Base-by-base conservation (phyloP, 352 stramenopile species). In the Globisporangium barbulae region DNA sequence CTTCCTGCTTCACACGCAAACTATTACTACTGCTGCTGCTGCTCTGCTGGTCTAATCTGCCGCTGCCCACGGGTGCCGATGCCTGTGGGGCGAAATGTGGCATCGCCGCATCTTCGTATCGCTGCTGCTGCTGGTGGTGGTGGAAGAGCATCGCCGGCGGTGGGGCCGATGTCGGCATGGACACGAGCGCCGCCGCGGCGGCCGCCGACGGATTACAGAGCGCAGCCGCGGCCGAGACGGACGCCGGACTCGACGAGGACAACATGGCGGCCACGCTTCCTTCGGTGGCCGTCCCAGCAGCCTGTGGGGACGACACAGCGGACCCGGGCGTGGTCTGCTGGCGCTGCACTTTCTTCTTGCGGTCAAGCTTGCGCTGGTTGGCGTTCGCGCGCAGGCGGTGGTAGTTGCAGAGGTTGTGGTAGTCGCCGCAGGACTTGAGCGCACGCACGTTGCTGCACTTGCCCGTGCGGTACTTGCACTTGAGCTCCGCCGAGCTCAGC, bases 351-450 rank as follows among this genome's bases (percentile, higher is more conserved):
- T 88, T 93, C 69, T 91, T 93, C 81, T 91, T 93, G 60, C 82
- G 80, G 70, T 93, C 84, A 12, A 93, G 65, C 58, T 93, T 93
- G 44, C 84, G 80, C 71, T 93, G 84, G 69, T 91, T 93, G 19
- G 80, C 84, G 54, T 93, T 91, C 35, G 84, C 84, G 6, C 82
- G 77, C 47, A 91, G 75, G 41, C 84, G 82, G 64, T 93, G 84
- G 66, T 90, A 88, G 67, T 90, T 90, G 76, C 84, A 93, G 64
- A 93, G 62, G 53, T 91, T 93, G 71, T 91, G 81, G 70, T 91
- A 87, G 61, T 90, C 82, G 33, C 84, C 84, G 42, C 82, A 88
- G 22, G 76, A 88, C 70, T 93, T 93, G 62, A 91, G 75, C 35
- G 84, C 84, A 5, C 84, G 77, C 45, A 67, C 64, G 62, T 93